Evolutionary conservation across 2,329 filamentous ascomycete genomes (phyloP), one percentile per base, ranked within the genome.

Genomic region (Penicillium brasilianum): DNA sequence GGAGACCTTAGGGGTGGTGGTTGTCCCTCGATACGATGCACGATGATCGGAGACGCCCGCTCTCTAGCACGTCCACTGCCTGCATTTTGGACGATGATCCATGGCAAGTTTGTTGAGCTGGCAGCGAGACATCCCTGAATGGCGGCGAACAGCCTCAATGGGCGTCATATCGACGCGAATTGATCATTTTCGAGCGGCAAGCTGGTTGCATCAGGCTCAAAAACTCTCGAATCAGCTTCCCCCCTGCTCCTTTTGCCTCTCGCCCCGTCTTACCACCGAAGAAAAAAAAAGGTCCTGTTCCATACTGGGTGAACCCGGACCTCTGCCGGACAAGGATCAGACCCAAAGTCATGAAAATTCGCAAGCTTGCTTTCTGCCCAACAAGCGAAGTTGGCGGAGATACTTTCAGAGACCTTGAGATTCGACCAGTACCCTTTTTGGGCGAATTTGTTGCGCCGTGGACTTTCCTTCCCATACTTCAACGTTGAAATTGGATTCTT

Each of bases 401-500:
- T 44, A 61, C 34, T 53, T 43, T 3, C 51, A 53, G 39, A 62
- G 48, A 16, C 32, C 32, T 59, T 48, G 30, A 44, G 36, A 43
- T 48, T 46, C 28, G 28, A 16, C 57, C 49, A 57, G 50, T 55
- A 58, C 41, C 43, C 51, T 60, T 14, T 20, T 41, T 44, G 48
- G 25, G 18, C 56, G 41, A 9, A 60, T 59, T 63, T 61, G 58
- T 30, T 37, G 50, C 57, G 58, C 41, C 32, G 52, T 62, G 37
- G 39, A 57, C 28, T 34, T 52, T 37, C 41, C 50, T 53, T 52
- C 28, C 49, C 49, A 36, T 67, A 41, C 58, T 63, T 66, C 64
- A 74, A 78, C 72, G 76, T 78, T 76, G 67, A 71, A 75, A 73
- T 77, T 77, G 74, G 66, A 76, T 76, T 77, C 63, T 59, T 49